Evolutionary conservation across 2,329 filamentous ascomycete genomes (phyloP).

Genomic region (Trichocomaceae sp.): DNA sequence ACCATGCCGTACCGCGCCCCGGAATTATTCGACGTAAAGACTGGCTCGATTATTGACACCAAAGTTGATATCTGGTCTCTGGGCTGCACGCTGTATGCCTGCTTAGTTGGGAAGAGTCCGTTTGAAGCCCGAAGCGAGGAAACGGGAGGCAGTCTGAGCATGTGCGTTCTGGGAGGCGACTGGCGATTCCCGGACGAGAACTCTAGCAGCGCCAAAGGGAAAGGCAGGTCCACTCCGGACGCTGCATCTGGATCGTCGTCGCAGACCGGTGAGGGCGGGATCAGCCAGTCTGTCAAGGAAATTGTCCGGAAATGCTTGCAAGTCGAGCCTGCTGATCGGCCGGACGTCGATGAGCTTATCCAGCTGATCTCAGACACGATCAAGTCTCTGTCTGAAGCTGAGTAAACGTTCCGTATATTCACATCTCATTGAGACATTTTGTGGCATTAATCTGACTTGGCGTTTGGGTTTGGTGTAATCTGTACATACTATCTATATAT

Average conservation of each 20-base stretch:
- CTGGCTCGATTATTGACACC: conserved; percentile 81
- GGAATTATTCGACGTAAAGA: conserved; percentile 96
- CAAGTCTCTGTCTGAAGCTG: conserved; percentile 51
- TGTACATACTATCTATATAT: not conserved
- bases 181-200: conserved; percentile 91
- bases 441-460: not conserved
- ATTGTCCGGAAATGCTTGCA: conserved; percentile 79
- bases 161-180: conserved; percentile 88
- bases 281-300: conserved; percentile 77
- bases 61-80: conserved; percentile 98
- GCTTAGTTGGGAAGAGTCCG: conserved; percentile 90
- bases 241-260: conserved; percentile 4
- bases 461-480: not conserved
- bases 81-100: conserved; percentile 95
- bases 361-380: conserved; percentile 68
- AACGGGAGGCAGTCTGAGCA: conserved; percentile 84
- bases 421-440: no score
- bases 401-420: not conserved
- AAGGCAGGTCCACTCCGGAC: conserved; percentile 41
- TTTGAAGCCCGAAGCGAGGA: conserved; percentile 96
- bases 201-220: conserved; percentile 55
- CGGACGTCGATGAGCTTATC: conserved; percentile 80
- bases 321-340: conserved; percentile 81
- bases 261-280: conserved; percentile 28
- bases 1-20: conserved; percentile 98